Evolutionary conservation across 805 yeast genomes (phyloP).

Genomic region (Candida palmyrensis): DNA sequence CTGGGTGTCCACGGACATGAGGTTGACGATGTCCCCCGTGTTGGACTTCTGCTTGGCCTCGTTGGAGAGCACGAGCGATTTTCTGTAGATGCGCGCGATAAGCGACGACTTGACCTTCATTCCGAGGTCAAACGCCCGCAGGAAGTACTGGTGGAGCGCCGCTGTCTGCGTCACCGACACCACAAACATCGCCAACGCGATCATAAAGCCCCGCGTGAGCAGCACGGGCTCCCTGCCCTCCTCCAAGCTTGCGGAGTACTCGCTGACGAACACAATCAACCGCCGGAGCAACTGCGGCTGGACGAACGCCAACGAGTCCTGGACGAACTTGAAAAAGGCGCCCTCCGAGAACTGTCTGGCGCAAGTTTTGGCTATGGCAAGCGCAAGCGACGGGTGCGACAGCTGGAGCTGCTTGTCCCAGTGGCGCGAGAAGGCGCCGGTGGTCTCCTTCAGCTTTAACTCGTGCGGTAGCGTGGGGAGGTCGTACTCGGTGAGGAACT

Average conservation of each 20-base stretch:
- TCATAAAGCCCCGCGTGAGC: conserved; percentile 67
- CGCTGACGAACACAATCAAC: conserved; percentile 28
- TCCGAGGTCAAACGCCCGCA: conserved; percentile 69
- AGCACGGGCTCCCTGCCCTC: conserved; percentile 47
- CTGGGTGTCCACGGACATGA: conserved; percentile 92
- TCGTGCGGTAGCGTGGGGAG: conserved; percentile 73
- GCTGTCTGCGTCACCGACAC: conserved; percentile 76
- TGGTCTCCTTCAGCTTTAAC: conserved; percentile 51
- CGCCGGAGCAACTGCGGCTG: conserved; percentile 28
- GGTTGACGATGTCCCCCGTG: conserved; percentile 90
- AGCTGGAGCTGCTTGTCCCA: conserved; percentile 52
- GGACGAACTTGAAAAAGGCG: conserved; percentile 64
- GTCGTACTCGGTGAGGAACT: conserved; percentile 53
- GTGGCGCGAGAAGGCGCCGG: conserved; percentile 43
- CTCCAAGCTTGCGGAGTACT: conserved; percentile 28
- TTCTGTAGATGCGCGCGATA: conserved; percentile 62
- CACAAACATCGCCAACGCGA: conserved; percentile 69
- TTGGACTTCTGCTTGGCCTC: conserved; percentile 67
- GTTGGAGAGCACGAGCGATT: conserved; percentile 62
- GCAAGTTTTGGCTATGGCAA: conserved; percentile 65
- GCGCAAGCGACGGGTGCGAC: conserved; percentile 45
- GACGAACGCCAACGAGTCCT: conserved; percentile 63
- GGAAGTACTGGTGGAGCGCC: conserved; percentile 72
- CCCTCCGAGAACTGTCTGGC: conserved; percentile 69
- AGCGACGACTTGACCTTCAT: conserved; percentile 70